phyloP scores from a whole-genome alignment of 1,139 yeast genomes.

The Nakaseomyces kungkrabaensis region DNA sequence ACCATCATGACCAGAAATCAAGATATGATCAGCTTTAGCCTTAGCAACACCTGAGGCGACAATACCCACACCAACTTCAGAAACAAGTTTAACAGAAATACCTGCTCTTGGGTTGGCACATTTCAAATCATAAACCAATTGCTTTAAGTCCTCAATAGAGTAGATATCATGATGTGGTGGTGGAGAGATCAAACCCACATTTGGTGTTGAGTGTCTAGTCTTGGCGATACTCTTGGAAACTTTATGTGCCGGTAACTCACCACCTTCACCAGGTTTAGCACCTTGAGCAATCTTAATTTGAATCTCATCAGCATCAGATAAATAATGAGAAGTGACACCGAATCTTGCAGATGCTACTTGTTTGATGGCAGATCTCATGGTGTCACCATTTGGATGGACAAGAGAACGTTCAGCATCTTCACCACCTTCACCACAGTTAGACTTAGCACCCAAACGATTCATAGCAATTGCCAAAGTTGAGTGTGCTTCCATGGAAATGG shows the following conservation, averaged over 20 bases:
- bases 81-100: constrained; percentile 89
- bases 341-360: constrained; percentile 97
- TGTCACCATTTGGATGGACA: constrained; percentile 78
- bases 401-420: constrained; percentile 89
- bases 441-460: constrained; percentile 96
- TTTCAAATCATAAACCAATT: constrained; percentile 89
- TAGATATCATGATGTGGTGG: constrained; percentile 98
- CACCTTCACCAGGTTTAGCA: constrained; percentile 99
- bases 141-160: constrained; percentile 95
- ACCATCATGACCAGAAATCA: constrained; percentile 97
- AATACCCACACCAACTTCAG: constrained; percentile 98
- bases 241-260: constrained; percentile 94
- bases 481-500: constrained; percentile 97
- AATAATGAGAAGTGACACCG: constrained; percentile 91
- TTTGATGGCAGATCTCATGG: constrained; percentile 96
- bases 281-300: constrained; percentile 99
- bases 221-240: constrained; percentile 83
- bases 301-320: constrained; percentile 93
- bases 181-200: constrained; percentile 94
- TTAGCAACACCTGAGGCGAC: constrained; percentile 99
- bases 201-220: constrained; percentile 94
- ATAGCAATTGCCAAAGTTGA: constrained; percentile 96
- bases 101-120: constrained; percentile 96
- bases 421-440: constrained; percentile 99
- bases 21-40: constrained; percentile 94